phyloP scores from a whole-genome alignment of 306 rosid species.

The Cajanus cajan region DNA sequence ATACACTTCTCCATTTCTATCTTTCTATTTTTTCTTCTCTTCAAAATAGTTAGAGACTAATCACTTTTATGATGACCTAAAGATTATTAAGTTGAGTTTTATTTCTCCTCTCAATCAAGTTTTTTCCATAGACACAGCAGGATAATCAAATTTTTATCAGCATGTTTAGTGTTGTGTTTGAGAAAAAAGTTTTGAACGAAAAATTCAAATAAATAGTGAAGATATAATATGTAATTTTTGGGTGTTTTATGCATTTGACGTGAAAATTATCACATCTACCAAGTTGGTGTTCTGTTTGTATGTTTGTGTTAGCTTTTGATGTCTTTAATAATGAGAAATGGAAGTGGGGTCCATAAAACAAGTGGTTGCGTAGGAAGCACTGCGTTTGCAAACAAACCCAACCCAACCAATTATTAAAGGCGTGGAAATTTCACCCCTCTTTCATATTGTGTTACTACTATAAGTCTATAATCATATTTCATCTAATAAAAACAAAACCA shows the following conservation, averaged over 20 bases:
- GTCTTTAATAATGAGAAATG: constrained; percentile 25
- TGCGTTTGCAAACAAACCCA: constrained; percentile 24
- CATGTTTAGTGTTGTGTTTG: no score
- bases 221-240: no score
- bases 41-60: no score
- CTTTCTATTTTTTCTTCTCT: not conserved
- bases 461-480: not conserved
- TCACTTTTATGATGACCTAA: no score
- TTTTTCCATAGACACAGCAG: no score
- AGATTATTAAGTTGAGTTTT: no score
- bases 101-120: no score
- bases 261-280: no score
- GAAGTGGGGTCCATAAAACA: constrained; percentile 25
- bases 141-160: no score
- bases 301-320: not conserved
- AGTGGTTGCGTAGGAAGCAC: constrained; percentile 48
- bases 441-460: not conserved
- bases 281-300: not conserved
- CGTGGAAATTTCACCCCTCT: constrained; percentile 17
- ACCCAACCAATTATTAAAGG: constrained; percentile 51
- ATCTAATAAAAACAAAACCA: not conserved
- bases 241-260: no score
- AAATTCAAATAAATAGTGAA: no score
- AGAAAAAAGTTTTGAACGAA: no score
- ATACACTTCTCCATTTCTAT: not conserved